Evolutionary conservation across 495 filamentous ascomycete genomes (phyloP).

Genomic region (Usnea hakonensis): DNA sequence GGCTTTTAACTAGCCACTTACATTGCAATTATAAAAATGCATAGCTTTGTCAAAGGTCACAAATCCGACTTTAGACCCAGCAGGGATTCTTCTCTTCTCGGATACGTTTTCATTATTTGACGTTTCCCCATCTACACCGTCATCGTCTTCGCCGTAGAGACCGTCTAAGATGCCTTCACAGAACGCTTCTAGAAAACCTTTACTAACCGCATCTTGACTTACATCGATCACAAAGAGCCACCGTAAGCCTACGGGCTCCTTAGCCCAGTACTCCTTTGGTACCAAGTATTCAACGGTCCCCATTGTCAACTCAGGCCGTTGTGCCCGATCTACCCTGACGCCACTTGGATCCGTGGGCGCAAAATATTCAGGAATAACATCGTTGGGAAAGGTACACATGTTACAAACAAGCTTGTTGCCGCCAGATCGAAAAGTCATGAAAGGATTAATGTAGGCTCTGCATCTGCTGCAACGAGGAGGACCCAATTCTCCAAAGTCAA

Average conservation of each 20-base stretch:
- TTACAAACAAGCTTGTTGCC: slow-evolving; percentile 98
- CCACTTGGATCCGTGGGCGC: slow-evolving; percentile 83
- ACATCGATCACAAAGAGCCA: slow-evolving; percentile 93
- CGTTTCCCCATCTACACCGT: slow-evolving; percentile 44
- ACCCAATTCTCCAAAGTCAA: slow-evolving; percentile 90
- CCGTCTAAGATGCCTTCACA: slow-evolving; percentile 82
- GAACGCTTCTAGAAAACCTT: slow-evolving; percentile 82
- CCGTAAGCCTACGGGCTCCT: slow-evolving; percentile 78
- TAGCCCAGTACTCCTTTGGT: slow-evolving; percentile 97
- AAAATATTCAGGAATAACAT: slow-evolving; percentile 88
- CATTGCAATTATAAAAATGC: slow-evolving; percentile 92
- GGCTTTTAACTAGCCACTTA: slow-evolving; percentile 34
- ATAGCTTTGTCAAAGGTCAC: slow-evolving; percentile 92
- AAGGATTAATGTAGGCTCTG: slow-evolving; percentile 95
- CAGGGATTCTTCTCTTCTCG: slow-evolving; percentile 52
- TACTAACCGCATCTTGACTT: slow-evolving; percentile 78
- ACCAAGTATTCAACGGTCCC: slow-evolving; percentile 95
- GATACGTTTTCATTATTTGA: slow-evolving; percentile 45
- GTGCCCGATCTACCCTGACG: slow-evolving; percentile 76
- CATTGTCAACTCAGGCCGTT: slow-evolving; percentile 79
- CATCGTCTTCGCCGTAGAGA: slow-evolving; percentile 61
- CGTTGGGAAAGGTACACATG: slow-evolving; percentile 96
- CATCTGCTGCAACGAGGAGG: slow-evolving; percentile 91
- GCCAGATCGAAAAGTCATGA: slow-evolving; percentile 92
- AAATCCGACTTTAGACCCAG: slow-evolving; percentile 84